Percentiles rank a stretch among this genome's conserved stretches.
phyloP scores from a whole-genome alignment of 2,329 filamentous ascomycete genomes.

The Colletotrichum karsti region DNA sequence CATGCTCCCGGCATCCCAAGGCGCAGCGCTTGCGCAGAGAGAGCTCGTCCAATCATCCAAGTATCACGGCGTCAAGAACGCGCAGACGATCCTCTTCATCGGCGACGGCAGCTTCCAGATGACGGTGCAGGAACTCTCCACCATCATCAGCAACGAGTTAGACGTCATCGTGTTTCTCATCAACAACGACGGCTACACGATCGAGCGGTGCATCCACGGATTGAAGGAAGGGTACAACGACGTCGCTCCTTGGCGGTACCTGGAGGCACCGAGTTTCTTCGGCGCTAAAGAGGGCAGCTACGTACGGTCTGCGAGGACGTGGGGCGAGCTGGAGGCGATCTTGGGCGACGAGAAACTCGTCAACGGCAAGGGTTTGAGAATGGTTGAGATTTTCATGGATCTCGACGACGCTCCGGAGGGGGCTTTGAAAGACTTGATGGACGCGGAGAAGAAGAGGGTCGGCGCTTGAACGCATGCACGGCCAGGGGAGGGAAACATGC shows the following conservation, averaged over 20 bases:
- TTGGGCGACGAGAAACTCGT: slow-evolving; percentile 31
- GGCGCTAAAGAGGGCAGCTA: slow-evolving; percentile 45
- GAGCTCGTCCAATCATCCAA: slow-evolving; percentile 47
- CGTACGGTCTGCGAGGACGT: slow-evolving; percentile 46
- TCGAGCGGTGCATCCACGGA: slow-evolving; percentile 66
- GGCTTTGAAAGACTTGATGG: background rate
- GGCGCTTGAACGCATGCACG: no score
- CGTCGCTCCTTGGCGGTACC: slow-evolving; percentile 59
- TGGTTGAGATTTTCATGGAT: slow-evolving; percentile 43
- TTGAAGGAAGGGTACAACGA: slow-evolving; percentile 63
- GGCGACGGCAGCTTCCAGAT: slow-evolving; percentile 73
- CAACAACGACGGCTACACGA: slow-evolving; percentile 68
- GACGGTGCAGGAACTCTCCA: slow-evolving; percentile 72
- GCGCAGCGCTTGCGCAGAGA: slow-evolving; percentile 61
- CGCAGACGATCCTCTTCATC: slow-evolving; percentile 62
- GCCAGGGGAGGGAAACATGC: no score
- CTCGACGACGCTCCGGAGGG: background rate
- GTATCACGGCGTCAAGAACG: slow-evolving; percentile 46
- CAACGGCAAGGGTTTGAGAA: slow-evolving; percentile 36
- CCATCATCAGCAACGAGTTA: slow-evolving; percentile 64
- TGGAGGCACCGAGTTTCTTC: slow-evolving; percentile 56
- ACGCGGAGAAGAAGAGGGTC: background rate
- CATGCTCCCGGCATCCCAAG: slow-evolving; percentile 65
- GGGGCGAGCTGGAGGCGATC: slow-evolving; percentile 52
- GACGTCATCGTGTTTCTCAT: slow-evolving; percentile 59